Percentiles rank a stretch among this genome's conserved stretches.
Evolutionary conservation across 2,329 filamentous ascomycete species (phyloP).

Genomic region (Talaromyces sp.): DNA sequence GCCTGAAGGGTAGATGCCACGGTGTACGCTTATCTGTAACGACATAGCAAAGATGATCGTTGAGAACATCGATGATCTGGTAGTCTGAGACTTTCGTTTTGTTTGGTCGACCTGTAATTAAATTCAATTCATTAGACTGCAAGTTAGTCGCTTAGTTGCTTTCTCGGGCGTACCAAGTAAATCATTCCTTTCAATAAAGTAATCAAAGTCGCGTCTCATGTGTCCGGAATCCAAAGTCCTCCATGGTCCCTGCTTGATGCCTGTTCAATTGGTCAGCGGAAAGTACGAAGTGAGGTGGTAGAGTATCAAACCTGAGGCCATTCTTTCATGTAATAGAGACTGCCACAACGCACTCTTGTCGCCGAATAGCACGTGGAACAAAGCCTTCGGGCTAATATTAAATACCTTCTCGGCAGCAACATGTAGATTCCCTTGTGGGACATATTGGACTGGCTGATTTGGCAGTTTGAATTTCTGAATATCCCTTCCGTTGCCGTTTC

Average conservation of each 20-base stretch:
- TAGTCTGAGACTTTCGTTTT: conserved; percentile 69
- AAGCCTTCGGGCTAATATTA: conserved; percentile 85
- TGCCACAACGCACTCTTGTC: conserved; percentile 95
- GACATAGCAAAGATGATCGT: conserved; percentile 70
- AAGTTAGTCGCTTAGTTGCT: background rate
- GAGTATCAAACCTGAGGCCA: conserved; percentile 56
- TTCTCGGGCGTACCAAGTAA: conserved; percentile 55
- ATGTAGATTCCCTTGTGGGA: conserved; percentile 75
- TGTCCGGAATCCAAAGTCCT: conserved; percentile 64
- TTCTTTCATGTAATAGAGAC: conserved; percentile 78
- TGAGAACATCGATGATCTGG: conserved; percentile 80
- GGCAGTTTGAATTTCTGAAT: conserved; percentile 77
- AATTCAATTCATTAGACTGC: background rate
- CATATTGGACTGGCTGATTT: conserved; percentile 74
- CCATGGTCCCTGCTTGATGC: conserved; percentile 87
- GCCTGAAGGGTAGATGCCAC: conserved; percentile 82
- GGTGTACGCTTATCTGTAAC: conserved; percentile 62
- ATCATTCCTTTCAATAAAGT: conserved; percentile 67
- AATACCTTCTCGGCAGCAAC: conserved; percentile 77
- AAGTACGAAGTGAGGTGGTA: no score
- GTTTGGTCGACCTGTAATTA: conserved; percentile 43
- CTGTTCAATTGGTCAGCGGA: conserved; percentile 30
- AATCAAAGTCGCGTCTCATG: conserved; percentile 75
- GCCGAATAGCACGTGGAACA: conserved; percentile 95
- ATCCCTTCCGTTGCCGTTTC: conserved; percentile 40